Percentiles rank a stretch among this genome's conserved stretches.
Evolutionary conservation across 2,329 filamentous ascomycete genomes (phyloP).

Genomic region (Byssoonygena ceratinophila): DNA sequence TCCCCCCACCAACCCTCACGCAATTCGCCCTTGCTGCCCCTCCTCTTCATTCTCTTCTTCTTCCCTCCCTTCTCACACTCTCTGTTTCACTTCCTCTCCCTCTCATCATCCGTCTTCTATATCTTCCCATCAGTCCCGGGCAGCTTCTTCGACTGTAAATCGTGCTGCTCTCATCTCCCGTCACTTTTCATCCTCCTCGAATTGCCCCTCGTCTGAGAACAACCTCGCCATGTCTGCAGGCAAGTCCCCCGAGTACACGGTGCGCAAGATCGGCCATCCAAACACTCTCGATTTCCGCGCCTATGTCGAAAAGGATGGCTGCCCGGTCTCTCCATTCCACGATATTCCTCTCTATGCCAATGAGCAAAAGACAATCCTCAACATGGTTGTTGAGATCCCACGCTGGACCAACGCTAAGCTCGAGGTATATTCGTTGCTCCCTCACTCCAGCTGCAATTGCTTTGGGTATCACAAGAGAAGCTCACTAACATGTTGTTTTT

Average conservation of each 20-base stretch:
- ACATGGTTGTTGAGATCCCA: constrained; percentile 99
- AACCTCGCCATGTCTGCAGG: constrained; percentile 28
- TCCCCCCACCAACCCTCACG: constrained; percentile 28
- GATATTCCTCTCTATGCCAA: constrained; percentile 98
- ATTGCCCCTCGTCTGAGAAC: constrained; percentile 20
- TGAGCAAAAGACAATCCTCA: constrained; percentile 85
- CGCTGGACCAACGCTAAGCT: constrained; percentile 99
- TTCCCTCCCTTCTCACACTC: constrained; percentile 19
- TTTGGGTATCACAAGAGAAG: not conserved
- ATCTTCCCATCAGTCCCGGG: not conserved
- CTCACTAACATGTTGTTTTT: not conserved
- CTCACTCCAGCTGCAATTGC: not conserved
- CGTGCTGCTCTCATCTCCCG: constrained; percentile 39
- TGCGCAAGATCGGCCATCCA: constrained; percentile 78
- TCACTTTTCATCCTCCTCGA: constrained; percentile 37
- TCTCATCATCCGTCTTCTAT: constrained; percentile 16
- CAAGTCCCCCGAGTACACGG: constrained; percentile 51
- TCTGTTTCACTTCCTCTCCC: constrained; percentile 21
- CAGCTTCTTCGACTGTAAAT: constrained; percentile 20
- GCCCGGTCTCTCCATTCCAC: constrained; percentile 90
- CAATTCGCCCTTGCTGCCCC: constrained; percentile 10
- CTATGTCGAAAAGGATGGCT: constrained; percentile 96
- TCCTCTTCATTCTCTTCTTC: constrained; percentile 21
- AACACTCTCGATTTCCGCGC: constrained; percentile 96
- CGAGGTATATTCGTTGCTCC: constrained; percentile 56